Evolutionary conservation across 176 grass and related monocot species (phyloP), one percentile per base, ranked within the genome.

Genomic region (Urochloa ruziziensis): DNA sequence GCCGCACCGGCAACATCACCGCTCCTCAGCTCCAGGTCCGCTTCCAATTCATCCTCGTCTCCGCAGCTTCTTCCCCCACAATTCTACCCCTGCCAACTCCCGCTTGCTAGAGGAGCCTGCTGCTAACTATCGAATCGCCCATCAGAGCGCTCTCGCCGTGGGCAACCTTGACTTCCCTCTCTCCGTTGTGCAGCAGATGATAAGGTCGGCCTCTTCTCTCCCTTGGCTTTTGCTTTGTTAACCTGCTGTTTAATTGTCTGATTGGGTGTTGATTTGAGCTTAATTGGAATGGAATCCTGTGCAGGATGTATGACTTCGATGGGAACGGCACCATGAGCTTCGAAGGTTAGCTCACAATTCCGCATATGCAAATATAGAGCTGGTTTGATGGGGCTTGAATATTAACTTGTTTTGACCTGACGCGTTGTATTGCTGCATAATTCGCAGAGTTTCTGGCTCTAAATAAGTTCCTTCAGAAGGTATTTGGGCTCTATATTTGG

Each of bases 251-350:
- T 82, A 67, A 15, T 84, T 84, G 23, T 62, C 34, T 34, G 32
- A 76, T n/a, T 79, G 28, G n/a, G 14, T 32, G 42, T 59, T 80
- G 67, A 4, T 10, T 57, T 52, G 36, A 70, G 81, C 14, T 58
- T 37, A 73, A 54, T 77, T 71, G 43, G 11, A 36, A 67, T 67
- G 21, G n/a, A 23, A 30, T 27, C 65, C 29, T 52, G 36, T 91
- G 84, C 67, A 93, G 94, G 86, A 97, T 97, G 91, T 88, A 97
- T 72, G 94, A 93, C 78, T 97, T 97, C 35, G 94, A 97, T 88
- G 28, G 73, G 59, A 97, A 93, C 66, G 94, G 94, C 39, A 91
- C 91, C 65, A 97, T 97, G 94, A 91, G 65, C 68, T 97, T 97
- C 79, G 78, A 94, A 90, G 91, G 89, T 94, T n/a, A 24, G 65